Percentiles rank a stretch among this genome's conserved stretches.
These are phyloP conservation scores for Ambrosiella cleistominuta DNA, from an alignment of 2,329 filamentous ascomycete genomes.

Conservation along the genomic window DNA sequence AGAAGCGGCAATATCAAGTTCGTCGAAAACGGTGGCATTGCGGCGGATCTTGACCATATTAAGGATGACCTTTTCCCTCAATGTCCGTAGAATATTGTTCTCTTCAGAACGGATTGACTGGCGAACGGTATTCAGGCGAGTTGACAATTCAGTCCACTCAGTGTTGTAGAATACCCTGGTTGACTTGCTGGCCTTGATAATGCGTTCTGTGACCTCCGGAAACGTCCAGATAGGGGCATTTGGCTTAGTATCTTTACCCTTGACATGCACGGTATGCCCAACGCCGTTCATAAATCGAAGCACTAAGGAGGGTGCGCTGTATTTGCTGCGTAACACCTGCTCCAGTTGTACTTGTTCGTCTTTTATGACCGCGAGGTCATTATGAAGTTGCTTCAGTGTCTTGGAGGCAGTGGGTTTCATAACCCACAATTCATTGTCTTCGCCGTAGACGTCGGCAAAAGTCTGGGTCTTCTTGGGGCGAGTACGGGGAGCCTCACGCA, in stretches of 20 bases:
- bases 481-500: neutral
- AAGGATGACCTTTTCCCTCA: conserved; percentile 59
- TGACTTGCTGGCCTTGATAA: conserved; percentile 61
- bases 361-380: conserved; percentile 41
- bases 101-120: conserved; percentile 71
- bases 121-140: conserved; percentile 59
- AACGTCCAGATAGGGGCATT: conserved; percentile 17
- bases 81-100: conserved; percentile 53
- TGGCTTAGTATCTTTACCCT: conserved; percentile 47
- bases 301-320: conserved; percentile 48
- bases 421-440: conserved; percentile 43
- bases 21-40: conserved; percentile 82
- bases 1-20: conserved; percentile 76
- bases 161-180: conserved; percentile 72
- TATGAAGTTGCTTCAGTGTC: conserved; percentile 49
- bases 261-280: conserved; percentile 82
- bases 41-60: conserved; percentile 74
- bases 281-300: conserved; percentile 75
- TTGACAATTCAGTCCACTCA: conserved; percentile 70
- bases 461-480: conserved; percentile 26
- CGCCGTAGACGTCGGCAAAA: conserved; percentile 39
- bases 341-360: conserved; percentile 44
- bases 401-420: conserved; percentile 53
- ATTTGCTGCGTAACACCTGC: conserved; percentile 39
- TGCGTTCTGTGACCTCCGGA: conserved; percentile 18